Percentiles rank a stretch among this genome's conserved stretches.
Evolutionary conservation across 2,329 filamentous ascomycete species (phyloP).

Genomic region (Fusarium musae): DNA sequence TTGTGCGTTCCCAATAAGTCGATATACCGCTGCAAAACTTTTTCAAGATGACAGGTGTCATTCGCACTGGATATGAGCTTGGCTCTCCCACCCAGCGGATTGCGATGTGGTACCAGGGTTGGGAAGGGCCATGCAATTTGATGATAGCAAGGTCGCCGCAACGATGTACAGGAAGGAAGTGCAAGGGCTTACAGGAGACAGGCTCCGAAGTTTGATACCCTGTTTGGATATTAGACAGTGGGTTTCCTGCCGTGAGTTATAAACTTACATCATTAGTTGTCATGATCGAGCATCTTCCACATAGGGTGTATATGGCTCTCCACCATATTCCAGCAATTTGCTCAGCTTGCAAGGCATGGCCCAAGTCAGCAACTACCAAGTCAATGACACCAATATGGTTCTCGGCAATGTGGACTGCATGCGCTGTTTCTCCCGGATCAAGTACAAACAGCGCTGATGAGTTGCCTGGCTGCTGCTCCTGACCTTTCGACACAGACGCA

Average conservation of each 20-base stretch:
- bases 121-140: not conserved
- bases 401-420: not conserved
- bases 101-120: not conserved
- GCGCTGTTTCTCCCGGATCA: not conserved
- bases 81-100: not conserved
- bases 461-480: not conserved
- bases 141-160: not conserved
- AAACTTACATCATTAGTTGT: not conserved
- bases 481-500: not conserved
- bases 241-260: not conserved
- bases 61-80: not conserved
- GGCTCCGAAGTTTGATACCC: not conserved
- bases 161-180: not conserved
- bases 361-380: not conserved
- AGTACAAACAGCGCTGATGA: not conserved
- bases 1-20: not conserved
- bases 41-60: not conserved
- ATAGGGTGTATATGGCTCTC: not conserved
- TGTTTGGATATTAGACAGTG: not conserved
- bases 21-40: not conserved
- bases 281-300: not conserved
- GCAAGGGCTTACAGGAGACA: not conserved
- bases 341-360: not conserved
- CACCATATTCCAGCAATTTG: not conserved
- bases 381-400: not conserved